Conservation (phyloP, 2,329 filamentous ascomycete genomes). For the Aphanocladium album region DNA sequence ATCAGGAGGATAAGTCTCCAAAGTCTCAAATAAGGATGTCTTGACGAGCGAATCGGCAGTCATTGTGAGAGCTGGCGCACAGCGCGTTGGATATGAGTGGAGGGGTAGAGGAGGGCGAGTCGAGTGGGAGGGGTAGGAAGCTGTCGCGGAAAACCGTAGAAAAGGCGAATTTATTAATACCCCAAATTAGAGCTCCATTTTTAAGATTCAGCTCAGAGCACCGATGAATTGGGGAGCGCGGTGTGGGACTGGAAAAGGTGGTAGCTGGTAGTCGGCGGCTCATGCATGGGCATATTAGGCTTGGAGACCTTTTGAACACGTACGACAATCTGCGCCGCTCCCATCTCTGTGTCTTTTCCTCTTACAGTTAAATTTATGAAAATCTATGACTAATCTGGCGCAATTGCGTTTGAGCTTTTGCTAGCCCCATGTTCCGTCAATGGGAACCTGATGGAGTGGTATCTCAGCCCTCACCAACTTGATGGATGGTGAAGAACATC, state of each 20-base stretch:
- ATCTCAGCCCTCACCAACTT: background rate
- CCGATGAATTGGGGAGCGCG: background rate
- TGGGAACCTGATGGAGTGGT: too few species aligned
- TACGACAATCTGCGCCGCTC: too few species aligned
- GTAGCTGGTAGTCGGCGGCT: too few species aligned
- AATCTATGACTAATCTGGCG: too few species aligned
- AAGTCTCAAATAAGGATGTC: background rate
- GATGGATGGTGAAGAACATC: background rate
- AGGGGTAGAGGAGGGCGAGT: too few species aligned
- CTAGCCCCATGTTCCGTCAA: background rate
- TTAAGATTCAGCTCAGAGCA: background rate
- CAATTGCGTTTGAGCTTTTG: background rate
- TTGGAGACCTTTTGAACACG: too few species aligned
- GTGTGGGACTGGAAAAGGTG: too few species aligned
- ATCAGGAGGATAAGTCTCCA: background rate
- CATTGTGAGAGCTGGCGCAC: background rate
- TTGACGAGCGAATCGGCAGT: background rate
- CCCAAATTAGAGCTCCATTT: too few species aligned
- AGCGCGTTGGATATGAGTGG: too few species aligned
- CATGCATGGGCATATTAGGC: too few species aligned
- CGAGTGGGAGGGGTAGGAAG: background rate
- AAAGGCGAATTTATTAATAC: background rate
- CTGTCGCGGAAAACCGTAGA: background rate
- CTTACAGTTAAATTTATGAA: too few species aligned
- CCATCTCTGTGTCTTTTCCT: too few species aligned